Percentiles rank a stretch among this genome's conserved stretches.
Conservation (phyloP, 176 grass and related monocot genomes). For the Cenchrus fungigraminus region DNA sequence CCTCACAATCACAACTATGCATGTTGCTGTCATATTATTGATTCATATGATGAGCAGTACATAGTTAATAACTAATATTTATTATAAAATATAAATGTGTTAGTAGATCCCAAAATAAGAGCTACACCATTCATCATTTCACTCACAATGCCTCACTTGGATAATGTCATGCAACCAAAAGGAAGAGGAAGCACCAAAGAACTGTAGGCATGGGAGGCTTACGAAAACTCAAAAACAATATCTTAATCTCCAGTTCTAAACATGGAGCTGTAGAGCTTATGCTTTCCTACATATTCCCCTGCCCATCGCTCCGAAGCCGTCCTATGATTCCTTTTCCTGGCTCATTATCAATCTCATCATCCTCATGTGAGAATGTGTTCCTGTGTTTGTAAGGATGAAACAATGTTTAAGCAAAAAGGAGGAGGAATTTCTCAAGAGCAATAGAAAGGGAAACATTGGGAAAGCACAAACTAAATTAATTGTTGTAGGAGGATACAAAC, state of each 20-base stretch:
- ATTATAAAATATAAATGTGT: not conserved
- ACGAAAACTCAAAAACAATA: not conserved
- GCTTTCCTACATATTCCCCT: not conserved
- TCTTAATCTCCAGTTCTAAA: not conserved
- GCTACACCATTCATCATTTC: not conserved
- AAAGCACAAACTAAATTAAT: not conserved
- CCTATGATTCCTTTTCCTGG: conserved; percentile 2
- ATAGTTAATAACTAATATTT: not conserved
- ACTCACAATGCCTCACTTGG: not conserved
- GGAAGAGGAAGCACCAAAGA: not conserved
- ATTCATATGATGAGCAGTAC: not conserved
- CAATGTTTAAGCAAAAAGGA: not conserved
- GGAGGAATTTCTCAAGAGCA: not conserved
- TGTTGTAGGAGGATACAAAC: not conserved
- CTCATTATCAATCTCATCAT: not conserved
- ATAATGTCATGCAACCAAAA: not conserved
- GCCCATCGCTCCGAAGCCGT: not conserved
- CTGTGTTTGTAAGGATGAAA: not conserved
- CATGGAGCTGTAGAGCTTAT: not conserved
- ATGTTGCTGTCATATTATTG: not conserved
- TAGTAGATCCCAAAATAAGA: not conserved
- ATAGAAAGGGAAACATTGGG: conserved; percentile 3
- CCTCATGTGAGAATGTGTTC: not conserved
- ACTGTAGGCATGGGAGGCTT: conserved; percentile 5
- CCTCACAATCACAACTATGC: not conserved